A percentile compares a stretch with the other conserved stretches of the same genome.
These are phyloP conservation scores for Sporisorium sorghi DNA, from an alignment of 1,284 basidiomycete species.

Conservation along the genomic window DNA sequence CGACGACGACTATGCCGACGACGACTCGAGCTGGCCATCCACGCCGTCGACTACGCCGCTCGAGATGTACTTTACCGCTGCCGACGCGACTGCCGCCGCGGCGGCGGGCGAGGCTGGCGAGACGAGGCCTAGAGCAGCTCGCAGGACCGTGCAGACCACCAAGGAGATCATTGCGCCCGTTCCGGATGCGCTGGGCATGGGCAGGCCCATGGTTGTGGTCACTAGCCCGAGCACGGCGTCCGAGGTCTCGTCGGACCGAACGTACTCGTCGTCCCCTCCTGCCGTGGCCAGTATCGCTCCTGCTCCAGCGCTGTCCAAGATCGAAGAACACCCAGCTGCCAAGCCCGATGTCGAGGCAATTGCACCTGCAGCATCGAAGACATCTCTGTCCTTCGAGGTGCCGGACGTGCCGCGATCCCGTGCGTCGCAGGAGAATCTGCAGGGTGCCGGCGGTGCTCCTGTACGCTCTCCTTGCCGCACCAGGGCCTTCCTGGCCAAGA, in stretches of 20 bases:
- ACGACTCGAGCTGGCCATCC: slow-evolving; percentile 52
- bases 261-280: slow-evolving; percentile 22
- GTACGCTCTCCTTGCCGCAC: slow-evolving; percentile 31
- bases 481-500: slow-evolving; percentile 37
- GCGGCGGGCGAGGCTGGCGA: no score
- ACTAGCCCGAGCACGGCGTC: slow-evolving; percentile 45
- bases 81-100: slow-evolving; percentile 8
- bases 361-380: slow-evolving; percentile 9
- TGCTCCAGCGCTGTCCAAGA: slow-evolving; percentile 26
- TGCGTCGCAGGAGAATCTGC: slow-evolving; percentile 16
- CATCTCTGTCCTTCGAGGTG: slow-evolving; percentile 37
- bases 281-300: slow-evolving; percentile 24
- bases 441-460: slow-evolving; percentile 1
- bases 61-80: slow-evolving; percentile 38
- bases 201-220: slow-evolving; percentile 45
- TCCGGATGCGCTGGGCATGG: slow-evolving; percentile 29
- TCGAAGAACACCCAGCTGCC: slow-evolving; percentile 25
- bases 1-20: slow-evolving; percentile 29
- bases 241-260: slow-evolving; percentile 42
- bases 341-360: slow-evolving; percentile 4
- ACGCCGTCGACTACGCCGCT: slow-evolving; percentile 48
- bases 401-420: slow-evolving; percentile 18
- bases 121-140: neutral
- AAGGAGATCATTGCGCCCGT: slow-evolving; percentile 32
- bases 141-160: slow-evolving; percentile 31